These are phyloP conservation scores for Heliocybe sulcata DNA, from an alignment of 1,284 basidiomycete genomes.

Conservation along the genomic window DNA sequence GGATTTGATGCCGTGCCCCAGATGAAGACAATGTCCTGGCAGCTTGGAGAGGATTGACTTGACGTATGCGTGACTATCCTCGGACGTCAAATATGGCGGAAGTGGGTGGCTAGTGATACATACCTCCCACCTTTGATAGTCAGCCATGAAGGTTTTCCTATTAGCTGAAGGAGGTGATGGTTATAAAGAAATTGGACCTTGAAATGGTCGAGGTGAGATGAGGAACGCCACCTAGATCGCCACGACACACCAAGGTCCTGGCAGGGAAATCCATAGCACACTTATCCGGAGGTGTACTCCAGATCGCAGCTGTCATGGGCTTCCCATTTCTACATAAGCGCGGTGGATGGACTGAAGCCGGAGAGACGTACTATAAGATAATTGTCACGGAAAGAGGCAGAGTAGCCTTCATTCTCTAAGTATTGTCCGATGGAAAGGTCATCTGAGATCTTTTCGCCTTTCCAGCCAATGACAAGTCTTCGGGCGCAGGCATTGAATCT, in stretches of 20 bases:
- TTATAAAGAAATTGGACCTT: constrained; percentile 69
- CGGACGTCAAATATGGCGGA: neutral
- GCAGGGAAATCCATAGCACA: constrained; percentile 71
- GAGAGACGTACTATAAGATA: constrained; percentile 63
- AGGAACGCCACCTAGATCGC: neutral
- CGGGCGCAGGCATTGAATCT: constrained; percentile 71
- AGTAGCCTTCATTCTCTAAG: constrained; percentile 61
- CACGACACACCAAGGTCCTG: constrained; percentile 46
- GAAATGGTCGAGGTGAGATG: constrained; percentile 17
- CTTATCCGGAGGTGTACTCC: constrained; percentile 73
- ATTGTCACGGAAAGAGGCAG: constrained; percentile 63
- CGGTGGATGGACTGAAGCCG: constrained; percentile 1
- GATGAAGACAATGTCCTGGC: constrained; percentile 46
- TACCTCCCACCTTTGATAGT: constrained; percentile 73
- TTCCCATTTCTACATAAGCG: constrained; percentile 18
- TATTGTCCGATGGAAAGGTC: constrained; percentile 67
- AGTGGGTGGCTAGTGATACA: constrained; percentile 7
- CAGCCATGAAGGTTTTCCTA: constrained; percentile 71
- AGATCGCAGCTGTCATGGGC: constrained; percentile 81
- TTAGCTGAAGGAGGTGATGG: constrained; percentile 73
- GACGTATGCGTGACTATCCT: constrained; percentile 58
- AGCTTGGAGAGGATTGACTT: constrained; percentile 53
- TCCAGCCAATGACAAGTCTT: constrained; percentile 26
- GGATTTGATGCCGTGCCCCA: constrained; percentile 49
- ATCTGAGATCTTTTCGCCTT: constrained; percentile 12